Conservation (phyloP, 2,329 filamentous ascomycete species). For the Xylaria sp. region DNA sequence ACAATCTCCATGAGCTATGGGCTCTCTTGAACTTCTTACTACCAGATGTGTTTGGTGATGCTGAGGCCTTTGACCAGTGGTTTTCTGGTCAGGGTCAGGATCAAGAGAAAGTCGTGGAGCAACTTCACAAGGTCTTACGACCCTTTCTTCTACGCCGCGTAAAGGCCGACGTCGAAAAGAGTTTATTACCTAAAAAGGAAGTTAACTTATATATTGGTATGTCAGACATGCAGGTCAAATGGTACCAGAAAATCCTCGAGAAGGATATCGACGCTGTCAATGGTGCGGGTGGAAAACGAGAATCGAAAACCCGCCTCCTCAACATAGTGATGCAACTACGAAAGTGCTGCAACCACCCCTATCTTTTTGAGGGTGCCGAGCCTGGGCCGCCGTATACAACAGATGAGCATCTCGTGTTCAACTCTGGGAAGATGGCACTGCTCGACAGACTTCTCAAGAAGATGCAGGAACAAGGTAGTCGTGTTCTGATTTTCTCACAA, state of each 20-base stretch:
- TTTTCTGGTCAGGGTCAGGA: slow-evolving; percentile 91
- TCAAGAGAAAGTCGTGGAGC: slow-evolving; percentile 94
- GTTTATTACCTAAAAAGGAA: slow-evolving; percentile 95
- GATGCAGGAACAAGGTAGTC: slow-evolving; percentile 85
- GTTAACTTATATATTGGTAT: slow-evolving; percentile 97
- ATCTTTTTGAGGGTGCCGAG: slow-evolving; percentile 96
- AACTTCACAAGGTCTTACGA: slow-evolving; percentile 90
- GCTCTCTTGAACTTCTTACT: slow-evolving; percentile 95
- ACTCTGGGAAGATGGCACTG: slow-evolving; percentile 97
- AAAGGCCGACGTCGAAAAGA: slow-evolving; percentile 98
- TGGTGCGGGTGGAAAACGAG: slow-evolving; percentile 92
- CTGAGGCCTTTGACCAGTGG: slow-evolving; percentile 97
- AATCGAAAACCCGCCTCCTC: slow-evolving; percentile 94
- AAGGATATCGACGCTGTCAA: slow-evolving; percentile 99
- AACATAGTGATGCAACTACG: slow-evolving; percentile 99
- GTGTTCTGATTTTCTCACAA: slow-evolving; percentile 98
- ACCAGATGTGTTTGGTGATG: slow-evolving; percentile 97
- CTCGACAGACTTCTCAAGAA: slow-evolving; percentile 89
- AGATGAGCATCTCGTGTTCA: slow-evolving; percentile 93
- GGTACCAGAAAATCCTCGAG: slow-evolving; percentile 98
- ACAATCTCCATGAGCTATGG: slow-evolving; percentile 98
- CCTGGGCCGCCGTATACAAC: slow-evolving; percentile 98
- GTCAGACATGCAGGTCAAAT: slow-evolving; percentile 99
- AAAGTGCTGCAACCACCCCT: slow-evolving; percentile 99
- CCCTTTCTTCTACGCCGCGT: slow-evolving; percentile 96